Base-by-base conservation (phyloP, 139 green algal species). In the Micromonas pusilla region DNA sequence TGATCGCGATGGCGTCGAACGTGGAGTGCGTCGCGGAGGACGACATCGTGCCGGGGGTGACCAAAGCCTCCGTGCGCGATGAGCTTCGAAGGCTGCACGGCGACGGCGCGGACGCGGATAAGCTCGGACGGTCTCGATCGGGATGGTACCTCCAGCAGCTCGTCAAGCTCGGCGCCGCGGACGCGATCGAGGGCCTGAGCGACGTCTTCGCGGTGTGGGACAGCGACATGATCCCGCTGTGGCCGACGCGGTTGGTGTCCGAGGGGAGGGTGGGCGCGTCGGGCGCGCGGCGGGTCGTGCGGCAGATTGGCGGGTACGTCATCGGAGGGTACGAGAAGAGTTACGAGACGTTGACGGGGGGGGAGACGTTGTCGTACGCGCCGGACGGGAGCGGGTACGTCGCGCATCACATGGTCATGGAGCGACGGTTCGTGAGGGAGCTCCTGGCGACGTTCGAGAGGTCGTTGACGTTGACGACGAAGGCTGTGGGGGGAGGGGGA, bases 101-200 rank as follows among this genome's bases (percentile, higher is more conserved):
- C 37, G 67, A 31, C 3, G 68, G n/a, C 31, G 70, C 37, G 1
- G 25, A 64, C 62, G 30, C 9, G 23, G 1, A 32, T 19, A 68
- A 62, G 1, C n/a, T 70, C 20, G 72, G 72, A 19, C 30, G 72
- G 16, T 30, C 25, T 26, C 28, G 45, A 6, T 23, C 30, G 3
- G 74, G 74, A 2, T 80, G 74, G 74, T 80, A 80, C 36, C 30
- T 73, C 3, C 74, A 80, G 31, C 74, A 78, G 72, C 36, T 80
- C 2, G 25, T 80, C 20, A 80, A 80, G 62, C 19, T 80, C 26
- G 62, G 74, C 33, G 74, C 63, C 16, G 34, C 32, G 31, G 20
- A 30, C 6, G 6, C 28, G 31, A 37, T 38, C 32, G 31, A 25
- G 26, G 54, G 54, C 0, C 62, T 80, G 3, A 65, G 31, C 34